Percentiles rank a stretch among this genome's conserved stretches.
Conservation (phyloP, 768 basidiomycete species). For the Rhodotorula kratochvilovae region DNA sequence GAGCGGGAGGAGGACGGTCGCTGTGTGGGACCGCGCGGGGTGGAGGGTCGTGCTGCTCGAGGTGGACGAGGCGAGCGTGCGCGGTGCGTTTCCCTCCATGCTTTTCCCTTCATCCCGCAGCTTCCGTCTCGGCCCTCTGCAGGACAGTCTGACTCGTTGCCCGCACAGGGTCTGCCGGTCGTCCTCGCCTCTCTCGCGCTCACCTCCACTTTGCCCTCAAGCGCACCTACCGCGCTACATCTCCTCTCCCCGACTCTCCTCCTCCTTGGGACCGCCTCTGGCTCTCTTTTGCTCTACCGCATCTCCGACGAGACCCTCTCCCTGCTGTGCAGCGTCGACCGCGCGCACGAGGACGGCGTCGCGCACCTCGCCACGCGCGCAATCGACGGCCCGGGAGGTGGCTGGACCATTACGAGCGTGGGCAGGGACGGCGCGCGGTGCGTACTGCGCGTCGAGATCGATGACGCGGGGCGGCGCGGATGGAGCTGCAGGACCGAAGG, state of each 20-base stretch:
- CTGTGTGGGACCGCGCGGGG: conserved; percentile 12
- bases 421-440: conserved; percentile 10
- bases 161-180: not conserved
- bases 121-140: no score
- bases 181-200: not conserved
- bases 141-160: no score
- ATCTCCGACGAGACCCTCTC: not conserved
- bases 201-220: not conserved
- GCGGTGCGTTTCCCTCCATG: not conserved
- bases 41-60: conserved; percentile 3
- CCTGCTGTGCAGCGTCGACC: not conserved
- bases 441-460: not conserved
- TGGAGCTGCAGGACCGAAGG: conserved; percentile 6
- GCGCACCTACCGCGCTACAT: not conserved
- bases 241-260: conserved; percentile 4
- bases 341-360: conserved; percentile 2
- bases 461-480: not conserved
- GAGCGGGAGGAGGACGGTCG: not conserved
- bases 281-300: not conserved
- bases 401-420: conserved; percentile 2
- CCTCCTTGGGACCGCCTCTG: not conserved
- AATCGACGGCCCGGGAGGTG: no score
- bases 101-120: not conserved
- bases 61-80: not conserved
- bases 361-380: not conserved